Base-by-base conservation (phyloP, 202 grass and related monocot genomes). In the Schoenoplectus tabernaemontani region DNA sequence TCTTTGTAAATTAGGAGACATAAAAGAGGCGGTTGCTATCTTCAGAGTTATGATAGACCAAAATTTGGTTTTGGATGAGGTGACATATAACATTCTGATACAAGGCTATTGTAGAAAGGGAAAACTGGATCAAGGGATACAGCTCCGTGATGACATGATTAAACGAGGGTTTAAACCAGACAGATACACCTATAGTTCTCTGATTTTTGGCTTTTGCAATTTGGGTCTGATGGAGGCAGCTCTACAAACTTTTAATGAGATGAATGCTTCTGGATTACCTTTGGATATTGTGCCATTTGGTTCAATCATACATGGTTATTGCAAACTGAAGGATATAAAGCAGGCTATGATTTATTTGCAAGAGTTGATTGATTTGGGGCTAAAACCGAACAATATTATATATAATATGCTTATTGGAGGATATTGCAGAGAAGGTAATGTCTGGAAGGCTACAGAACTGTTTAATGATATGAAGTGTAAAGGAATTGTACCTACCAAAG, bases 71-170 rank as follows among this genome's bases (percentile, higher is more conserved):
- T 80, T 90, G 78, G 89, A 97, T 84, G 87, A 16, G 22, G 78
- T 97, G 76, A 97, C 93, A 46, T 97, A 93, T 84, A 97, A 97
- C 76, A 97, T 78, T 75, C 84, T 97, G 82, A 93, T 97, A 57
- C 58, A 77, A 77, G 83, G 85, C 57, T 93, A 61, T 75, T 97
- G 91, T 87, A 93, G 89, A 91, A 82, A 82, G 9, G 51, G 78
- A 57, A 97, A 88, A 86, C 83, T 91, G 47, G 83, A 88, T 10
- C 87, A 88, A 73, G 93, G 87, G 12, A 61, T 86, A 87, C 84
- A 88, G 71, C 87, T 97, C 63, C 63, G 76, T 82, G 83, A 88
- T 64, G 91, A 91, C 65, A 93, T 97, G 93, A 59, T 83, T 64
- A 89, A 82, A 91, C 90, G 80, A 88, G 87, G 87, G 60, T 80